Evolutionary conservation across 2,329 filamentous ascomycete species (phyloP).

Genomic region (Colletotrichum sojae): DNA sequence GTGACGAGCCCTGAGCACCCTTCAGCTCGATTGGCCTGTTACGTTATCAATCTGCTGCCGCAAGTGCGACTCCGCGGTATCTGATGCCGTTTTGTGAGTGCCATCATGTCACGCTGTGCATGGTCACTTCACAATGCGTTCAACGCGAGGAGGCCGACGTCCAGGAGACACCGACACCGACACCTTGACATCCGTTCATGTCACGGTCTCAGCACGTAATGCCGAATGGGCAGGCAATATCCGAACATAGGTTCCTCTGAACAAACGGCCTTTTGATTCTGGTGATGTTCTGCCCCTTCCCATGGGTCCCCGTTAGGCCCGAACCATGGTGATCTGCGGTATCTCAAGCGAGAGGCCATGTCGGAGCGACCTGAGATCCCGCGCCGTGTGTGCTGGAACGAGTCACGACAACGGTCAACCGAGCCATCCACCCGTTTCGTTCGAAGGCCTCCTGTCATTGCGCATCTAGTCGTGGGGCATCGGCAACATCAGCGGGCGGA

Average conservation of each 20-base stretch:
- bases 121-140: constrained; percentile 15
- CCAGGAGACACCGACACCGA: too few relatives aligned
- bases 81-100: constrained; percentile 9
- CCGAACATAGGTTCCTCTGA: background rate
- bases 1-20: background rate
- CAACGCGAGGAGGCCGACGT: background rate
- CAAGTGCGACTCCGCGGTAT: constrained; percentile 25
- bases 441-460: background rate
- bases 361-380: background rate
- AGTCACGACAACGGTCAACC: background rate
- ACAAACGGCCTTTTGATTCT: background rate
- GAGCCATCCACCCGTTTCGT: background rate
- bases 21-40: background rate
- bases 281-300: too few relatives aligned
- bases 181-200: background rate
- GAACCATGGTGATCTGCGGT: background rate
- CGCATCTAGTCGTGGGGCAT: background rate
- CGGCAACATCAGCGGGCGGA: background rate
- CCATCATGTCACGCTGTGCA: constrained; percentile 25
- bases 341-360: background rate
- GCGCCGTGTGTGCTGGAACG: background rate
- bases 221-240: background rate
- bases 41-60: background rate
- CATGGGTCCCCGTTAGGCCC: background rate
- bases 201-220: background rate